phyloP scores from a whole-genome alignment of 768 basidiomycete species.

The Trametes villosa region DNA sequence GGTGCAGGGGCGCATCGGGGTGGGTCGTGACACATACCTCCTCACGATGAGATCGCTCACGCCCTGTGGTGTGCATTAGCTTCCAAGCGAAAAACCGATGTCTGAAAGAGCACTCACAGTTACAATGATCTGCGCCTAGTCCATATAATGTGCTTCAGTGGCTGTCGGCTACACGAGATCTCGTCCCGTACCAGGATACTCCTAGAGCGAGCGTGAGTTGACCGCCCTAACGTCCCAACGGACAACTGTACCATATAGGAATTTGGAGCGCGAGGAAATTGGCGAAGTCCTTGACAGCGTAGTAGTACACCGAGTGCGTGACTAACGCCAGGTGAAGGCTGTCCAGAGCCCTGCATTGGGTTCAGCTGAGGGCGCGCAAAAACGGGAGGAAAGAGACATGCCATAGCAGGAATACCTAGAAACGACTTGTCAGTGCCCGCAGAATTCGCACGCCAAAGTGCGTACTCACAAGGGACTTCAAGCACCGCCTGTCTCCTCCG shows the following conservation, averaged over 20 bases:
- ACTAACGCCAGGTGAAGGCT: conserved; percentile 25
- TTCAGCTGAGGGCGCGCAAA: background rate
- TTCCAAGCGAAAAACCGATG: background rate
- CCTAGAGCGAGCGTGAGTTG: conserved; percentile 9
- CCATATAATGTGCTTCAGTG: background rate
- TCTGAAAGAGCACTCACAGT: conserved; percentile 6
- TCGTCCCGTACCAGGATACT: conserved; percentile 27
- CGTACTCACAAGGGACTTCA: conserved; percentile 17
- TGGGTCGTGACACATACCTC: conserved; percentile 19
- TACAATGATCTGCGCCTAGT: conserved; percentile 16
- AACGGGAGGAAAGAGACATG: background rate
- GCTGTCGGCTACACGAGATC: background rate
- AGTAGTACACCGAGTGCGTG: conserved; percentile 27
- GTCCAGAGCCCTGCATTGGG: conserved; percentile 20
- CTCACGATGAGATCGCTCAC: conserved; percentile 31
- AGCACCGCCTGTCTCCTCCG: conserved; percentile 3
- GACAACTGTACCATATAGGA: conserved; percentile 25
- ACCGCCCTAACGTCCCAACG: background rate
- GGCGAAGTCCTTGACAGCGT: conserved; percentile 30
- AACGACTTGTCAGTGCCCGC: background rate
- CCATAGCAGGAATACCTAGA: conserved; percentile 27
- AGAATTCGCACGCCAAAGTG: background rate
- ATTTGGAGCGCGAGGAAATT: conserved; percentile 21
- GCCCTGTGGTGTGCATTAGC: too few relatives aligned
- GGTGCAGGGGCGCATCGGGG: background rate